Percentiles rank a stretch among this genome's conserved stretches.
Evolutionary conservation across 345 rosid species (phyloP).

Genomic region (Pelargonium nanum): DNA sequence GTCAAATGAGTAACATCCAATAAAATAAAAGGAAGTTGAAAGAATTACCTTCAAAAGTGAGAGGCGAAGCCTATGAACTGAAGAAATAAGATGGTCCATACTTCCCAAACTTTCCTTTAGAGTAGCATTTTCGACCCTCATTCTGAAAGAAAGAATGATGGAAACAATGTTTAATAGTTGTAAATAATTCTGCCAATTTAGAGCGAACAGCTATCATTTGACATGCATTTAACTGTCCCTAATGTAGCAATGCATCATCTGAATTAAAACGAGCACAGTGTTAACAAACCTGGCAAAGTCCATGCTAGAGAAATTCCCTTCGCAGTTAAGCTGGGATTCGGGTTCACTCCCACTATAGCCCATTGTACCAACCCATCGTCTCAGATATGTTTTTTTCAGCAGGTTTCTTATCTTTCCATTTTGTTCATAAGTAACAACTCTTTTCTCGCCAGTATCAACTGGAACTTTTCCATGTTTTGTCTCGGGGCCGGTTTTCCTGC

Average conservation of each 20-base stretch:
- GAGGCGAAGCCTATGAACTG: slow-evolving; percentile 72
- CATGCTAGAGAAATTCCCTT: slow-evolving; percentile 26
- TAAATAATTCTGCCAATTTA: no score
- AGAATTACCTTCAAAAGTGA: slow-evolving; percentile 70
- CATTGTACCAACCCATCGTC: slow-evolving; percentile 51
- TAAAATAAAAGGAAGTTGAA: no score
- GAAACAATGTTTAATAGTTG: no score
- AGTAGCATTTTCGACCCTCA: slow-evolving; percentile 87
- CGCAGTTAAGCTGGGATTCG: slow-evolving; percentile 25
- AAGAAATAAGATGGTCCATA: slow-evolving; percentile 66
- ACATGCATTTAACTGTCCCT: slow-evolving; percentile 1
- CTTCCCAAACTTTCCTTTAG: slow-evolving; percentile 75
- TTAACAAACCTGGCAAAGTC: slow-evolving; percentile 67
- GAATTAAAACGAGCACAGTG: slow-evolving; percentile 4
- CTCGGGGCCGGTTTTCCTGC: slow-evolving; percentile 45
- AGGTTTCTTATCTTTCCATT: slow-evolving; percentile 72
- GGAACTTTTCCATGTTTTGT: slow-evolving; percentile 29
- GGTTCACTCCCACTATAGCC: slow-evolving; percentile 45
- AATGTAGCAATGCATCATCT: neutral
- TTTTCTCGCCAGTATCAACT: slow-evolving; percentile 23
- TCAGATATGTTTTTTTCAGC: slow-evolving; percentile 73
- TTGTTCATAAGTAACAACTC: slow-evolving; percentile 28
- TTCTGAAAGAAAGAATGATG: slow-evolving; percentile 29
- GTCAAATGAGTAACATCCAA: no score
- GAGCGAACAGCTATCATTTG: no score